Percentiles rank a stretch among this genome's conserved stretches.
Conservation (phyloP, 139 green algal species). For the Chlamydomonas eustigma region DNA sequence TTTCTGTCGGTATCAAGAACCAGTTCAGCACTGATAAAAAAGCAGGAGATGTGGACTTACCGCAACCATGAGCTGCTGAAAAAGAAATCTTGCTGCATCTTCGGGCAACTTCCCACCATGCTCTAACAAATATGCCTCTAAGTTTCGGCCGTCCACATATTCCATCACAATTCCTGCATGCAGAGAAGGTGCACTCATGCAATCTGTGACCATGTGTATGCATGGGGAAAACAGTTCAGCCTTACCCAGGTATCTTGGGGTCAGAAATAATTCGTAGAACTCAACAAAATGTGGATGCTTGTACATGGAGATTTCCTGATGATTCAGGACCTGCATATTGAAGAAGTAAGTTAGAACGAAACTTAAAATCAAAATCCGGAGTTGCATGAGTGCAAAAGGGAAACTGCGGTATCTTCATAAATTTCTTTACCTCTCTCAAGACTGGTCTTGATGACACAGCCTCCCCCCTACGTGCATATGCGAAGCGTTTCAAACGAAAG, state of each 20-base stretch:
- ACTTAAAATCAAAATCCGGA: too few species aligned
- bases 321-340: constrained; percentile 22
- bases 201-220: neutral
- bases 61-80: constrained; percentile 65
- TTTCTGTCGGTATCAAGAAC: too few species aligned
- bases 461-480: too few species aligned
- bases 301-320: constrained; percentile 26
- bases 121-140: constrained; percentile 56
- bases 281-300: constrained; percentile 87
- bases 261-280: constrained; percentile 85
- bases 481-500: too few species aligned
- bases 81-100: constrained; percentile 59
- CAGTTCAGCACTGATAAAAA: too few species aligned
- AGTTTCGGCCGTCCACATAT: constrained; percentile 67
- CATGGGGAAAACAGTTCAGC: too few species aligned
- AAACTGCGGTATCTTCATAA: too few species aligned
- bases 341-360: too few species aligned
- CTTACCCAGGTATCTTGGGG: constrained; percentile 61
- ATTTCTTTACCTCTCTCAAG: too few species aligned
- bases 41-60: constrained; percentile 40
- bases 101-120: constrained; percentile 25
- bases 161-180: constrained; percentile 68
- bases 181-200: neutral
- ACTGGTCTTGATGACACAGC: too few species aligned
- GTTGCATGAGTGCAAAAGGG: too few species aligned